Evolutionary conservation across 169 alveolate species (phyloP).

Genomic region (Neospora caninum): DNA sequence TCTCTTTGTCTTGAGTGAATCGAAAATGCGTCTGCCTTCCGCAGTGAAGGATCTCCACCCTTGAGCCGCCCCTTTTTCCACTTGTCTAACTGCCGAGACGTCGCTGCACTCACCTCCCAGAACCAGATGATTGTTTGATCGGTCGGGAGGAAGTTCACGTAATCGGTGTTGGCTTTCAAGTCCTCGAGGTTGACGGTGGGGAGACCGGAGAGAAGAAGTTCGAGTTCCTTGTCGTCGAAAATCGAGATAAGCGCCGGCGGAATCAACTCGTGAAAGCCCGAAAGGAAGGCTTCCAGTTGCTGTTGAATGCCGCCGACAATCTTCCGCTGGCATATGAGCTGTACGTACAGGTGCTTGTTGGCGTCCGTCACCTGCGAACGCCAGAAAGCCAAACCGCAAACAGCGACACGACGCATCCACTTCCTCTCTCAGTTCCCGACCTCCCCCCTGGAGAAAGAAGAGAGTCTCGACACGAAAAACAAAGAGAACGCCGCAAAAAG

Average conservation of each 20-base stretch:
- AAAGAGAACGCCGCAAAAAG: too few relatives aligned
- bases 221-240: slow-evolving; percentile 91
- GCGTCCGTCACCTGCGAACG: slow-evolving; percentile 44
- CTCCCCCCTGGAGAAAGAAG: slow-evolving; percentile 4
- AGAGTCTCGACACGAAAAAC: too few relatives aligned
- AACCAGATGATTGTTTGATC: slow-evolving; percentile 89
- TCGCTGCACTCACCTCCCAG: slow-evolving; percentile 56
- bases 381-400: background rate
- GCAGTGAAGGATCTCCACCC: too few relatives aligned
- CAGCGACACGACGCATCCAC: background rate
- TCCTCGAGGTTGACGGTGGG: slow-evolving; percentile 98
- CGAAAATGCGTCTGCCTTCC: too few relatives aligned
- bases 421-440: slow-evolving; percentile 3
- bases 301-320: slow-evolving; percentile 93
- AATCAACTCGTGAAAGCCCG: slow-evolving; percentile 97
- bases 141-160: slow-evolving; percentile 90
- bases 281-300: slow-evolving; percentile 95
- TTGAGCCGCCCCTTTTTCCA: too few relatives aligned
- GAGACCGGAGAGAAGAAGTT: slow-evolving; percentile 92
- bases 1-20: too few relatives aligned
- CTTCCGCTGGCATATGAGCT: slow-evolving; percentile 93
- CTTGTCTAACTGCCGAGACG: too few relatives aligned
- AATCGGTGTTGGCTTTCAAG: slow-evolving; percentile 94
- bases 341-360: slow-evolving; percentile 90
- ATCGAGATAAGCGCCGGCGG: slow-evolving; percentile 95